Conservation (phyloP, 129 eudicot genomes). For the Tagetes erecta region DNA sequence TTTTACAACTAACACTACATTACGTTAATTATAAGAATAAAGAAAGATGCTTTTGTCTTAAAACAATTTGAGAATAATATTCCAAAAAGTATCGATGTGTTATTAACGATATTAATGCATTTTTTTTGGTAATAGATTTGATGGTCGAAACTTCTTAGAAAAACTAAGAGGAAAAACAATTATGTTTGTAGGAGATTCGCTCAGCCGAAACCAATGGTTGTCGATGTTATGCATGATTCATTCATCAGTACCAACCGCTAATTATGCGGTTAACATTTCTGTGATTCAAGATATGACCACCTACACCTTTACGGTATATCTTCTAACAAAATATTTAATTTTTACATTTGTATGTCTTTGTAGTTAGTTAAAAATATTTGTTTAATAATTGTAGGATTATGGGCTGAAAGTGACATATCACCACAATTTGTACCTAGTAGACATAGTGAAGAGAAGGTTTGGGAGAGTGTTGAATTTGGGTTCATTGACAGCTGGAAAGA, state of each 20-base stretch:
- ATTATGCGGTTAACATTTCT: conserved; percentile 29
- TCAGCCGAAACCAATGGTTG: conserved; percentile 68
- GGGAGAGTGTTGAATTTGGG: conserved; percentile 55
- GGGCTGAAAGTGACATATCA: conserved; percentile 41
- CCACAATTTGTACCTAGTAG: conserved; percentile 57
- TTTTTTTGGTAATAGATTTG: conserved; percentile 47
- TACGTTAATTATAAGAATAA: neutral
- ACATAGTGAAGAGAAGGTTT: conserved; percentile 34
- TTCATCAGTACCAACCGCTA: conserved; percentile 46
- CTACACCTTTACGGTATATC: conserved; percentile 58
- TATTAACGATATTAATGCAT: conserved; percentile 20
- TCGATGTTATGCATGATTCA: conserved; percentile 67
- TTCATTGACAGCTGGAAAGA: conserved; percentile 39
- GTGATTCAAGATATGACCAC: conserved; percentile 39
- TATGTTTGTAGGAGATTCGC: conserved; percentile 86
- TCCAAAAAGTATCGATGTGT: neutral
- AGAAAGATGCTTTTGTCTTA: neutral
- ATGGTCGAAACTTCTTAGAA: conserved; percentile 59
- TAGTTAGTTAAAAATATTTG: neutral
- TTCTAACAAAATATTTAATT: neutral
- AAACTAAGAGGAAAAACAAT: conserved; percentile 67
- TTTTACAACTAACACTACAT: conserved; percentile 16
- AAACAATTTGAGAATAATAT: neutral
- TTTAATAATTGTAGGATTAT: conserved; percentile 45
- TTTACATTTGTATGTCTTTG: neutral